These are phyloP conservation scores for Trichoderma atrobrunneum DNA, from an alignment of 2,329 filamentous ascomycete genomes.

Conservation along the genomic window DNA sequence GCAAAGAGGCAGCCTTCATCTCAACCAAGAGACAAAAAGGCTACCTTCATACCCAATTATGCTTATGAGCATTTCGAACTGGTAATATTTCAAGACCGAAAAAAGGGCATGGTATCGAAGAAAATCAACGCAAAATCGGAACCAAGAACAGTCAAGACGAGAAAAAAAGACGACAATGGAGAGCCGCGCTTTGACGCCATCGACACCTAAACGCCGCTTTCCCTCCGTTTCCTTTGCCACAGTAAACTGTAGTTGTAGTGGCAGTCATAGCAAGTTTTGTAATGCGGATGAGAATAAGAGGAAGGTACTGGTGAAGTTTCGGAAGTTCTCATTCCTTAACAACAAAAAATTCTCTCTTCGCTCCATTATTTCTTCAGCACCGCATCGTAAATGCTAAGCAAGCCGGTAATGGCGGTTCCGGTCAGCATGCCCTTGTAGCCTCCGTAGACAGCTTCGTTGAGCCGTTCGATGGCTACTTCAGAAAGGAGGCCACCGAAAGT, in stretches of 20 bases:
- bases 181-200: constrained; percentile 29
- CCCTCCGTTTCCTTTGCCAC: not conserved
- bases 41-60: not conserved
- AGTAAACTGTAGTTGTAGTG: not conserved
- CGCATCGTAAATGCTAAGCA: constrained; percentile 75
- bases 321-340: not conserved
- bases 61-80: not conserved
- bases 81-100: constrained; percentile 2
- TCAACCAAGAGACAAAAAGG: not conserved
- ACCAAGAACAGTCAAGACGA: not conserved
- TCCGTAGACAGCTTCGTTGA: constrained; percentile 66
- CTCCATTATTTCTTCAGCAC: constrained; percentile 62
- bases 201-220: constrained; percentile 31
- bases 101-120: constrained; percentile 30
- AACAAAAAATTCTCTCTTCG: not conserved
- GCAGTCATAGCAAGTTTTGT: not conserved
- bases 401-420: constrained; percentile 63
- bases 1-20: not conserved
- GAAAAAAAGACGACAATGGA: not conserved
- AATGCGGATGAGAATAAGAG: not conserved
- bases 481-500: constrained; percentile 62
- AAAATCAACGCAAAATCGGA: not conserved
- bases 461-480: constrained; percentile 56
- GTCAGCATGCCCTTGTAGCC: constrained; percentile 69
- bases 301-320: not conserved